Evolutionary conservation across 2,329 filamentous ascomycete species (phyloP).

Genomic region (Diaporthe sp.): DNA sequence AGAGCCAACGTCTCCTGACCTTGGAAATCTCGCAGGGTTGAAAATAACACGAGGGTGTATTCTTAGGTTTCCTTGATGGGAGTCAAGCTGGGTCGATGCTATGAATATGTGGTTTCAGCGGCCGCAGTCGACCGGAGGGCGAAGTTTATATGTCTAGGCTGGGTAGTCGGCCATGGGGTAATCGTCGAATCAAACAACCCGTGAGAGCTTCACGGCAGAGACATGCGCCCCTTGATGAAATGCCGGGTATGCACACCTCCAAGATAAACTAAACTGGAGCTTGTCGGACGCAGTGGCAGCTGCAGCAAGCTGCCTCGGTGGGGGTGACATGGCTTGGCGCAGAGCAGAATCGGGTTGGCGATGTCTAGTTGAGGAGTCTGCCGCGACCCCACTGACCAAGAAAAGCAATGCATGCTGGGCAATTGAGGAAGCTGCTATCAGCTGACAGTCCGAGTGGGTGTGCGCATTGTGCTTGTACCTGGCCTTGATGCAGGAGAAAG

Average conservation of each 20-base stretch:
- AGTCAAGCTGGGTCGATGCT: not conserved
- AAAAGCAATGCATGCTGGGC: not conserved
- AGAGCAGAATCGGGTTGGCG: not conserved
- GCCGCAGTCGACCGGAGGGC: not conserved
- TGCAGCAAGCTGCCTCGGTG: not conserved
- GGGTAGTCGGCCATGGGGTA: not conserved
- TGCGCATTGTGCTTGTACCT: not conserved
- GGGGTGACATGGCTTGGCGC: not conserved
- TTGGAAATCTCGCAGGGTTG: not conserved
- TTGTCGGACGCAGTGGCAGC: not conserved
- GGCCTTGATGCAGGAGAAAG: not conserved
- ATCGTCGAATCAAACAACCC: not conserved
- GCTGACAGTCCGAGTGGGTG: not conserved
- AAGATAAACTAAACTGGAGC: no score
- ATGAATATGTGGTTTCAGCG: not conserved
- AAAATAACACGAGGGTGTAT: not conserved
- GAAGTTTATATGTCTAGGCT: not conserved
- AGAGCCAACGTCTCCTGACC: not conserved
- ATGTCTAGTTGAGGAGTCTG: not conserved
- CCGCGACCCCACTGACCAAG: not conserved
- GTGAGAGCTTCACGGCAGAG: not conserved
- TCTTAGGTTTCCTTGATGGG: not conserved
- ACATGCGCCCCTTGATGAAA: not conserved
- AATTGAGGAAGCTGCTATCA: not conserved
- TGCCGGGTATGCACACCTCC: not conserved